These are phyloP conservation scores for Erythrophleum fordii DNA, from an alignment of 306 rosid genomes.

Conservation along the genomic window DNA sequence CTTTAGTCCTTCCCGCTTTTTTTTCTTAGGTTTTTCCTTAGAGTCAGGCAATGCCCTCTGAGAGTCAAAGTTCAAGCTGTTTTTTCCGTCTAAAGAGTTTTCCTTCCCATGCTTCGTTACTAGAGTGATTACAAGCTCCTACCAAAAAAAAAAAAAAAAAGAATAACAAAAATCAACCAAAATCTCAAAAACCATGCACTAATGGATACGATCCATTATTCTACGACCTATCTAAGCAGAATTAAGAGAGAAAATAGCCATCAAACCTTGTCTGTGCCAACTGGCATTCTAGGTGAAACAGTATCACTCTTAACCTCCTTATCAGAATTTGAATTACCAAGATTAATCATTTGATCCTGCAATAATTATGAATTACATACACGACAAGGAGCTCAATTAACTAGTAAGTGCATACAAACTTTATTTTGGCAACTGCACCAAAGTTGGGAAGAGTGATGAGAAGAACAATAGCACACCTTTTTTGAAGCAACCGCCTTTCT, in stretches of 20 bases:
- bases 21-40: conserved; percentile 44
- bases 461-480: conserved; percentile 1
- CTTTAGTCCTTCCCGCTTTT: conserved; percentile 55
- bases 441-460: neutral
- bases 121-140: conserved; percentile 36
- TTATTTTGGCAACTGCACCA: neutral
- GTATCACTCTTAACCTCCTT: neutral
- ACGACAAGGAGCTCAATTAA: neutral
- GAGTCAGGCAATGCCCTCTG: conserved; percentile 10
- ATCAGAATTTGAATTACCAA: conserved; percentile 34
- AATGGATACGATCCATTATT: neutral
- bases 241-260: neutral
- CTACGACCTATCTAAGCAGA: neutral
- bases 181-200: neutral
- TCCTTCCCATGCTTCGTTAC: conserved; percentile 52
- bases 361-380: neutral
- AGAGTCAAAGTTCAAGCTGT: conserved; percentile 29
- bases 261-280: conserved; percentile 39
- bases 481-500: neutral
- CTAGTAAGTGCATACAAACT: neutral
- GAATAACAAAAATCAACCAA: conserved; percentile 22
- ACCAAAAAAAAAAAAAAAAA: neutral
- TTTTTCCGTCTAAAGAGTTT: conserved; percentile 54
- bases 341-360: conserved; percentile 11
- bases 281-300: conserved; percentile 32